phyloP scores from a whole-genome alignment of 768 basidiomycete species.

The Boletellus ananas region DNA sequence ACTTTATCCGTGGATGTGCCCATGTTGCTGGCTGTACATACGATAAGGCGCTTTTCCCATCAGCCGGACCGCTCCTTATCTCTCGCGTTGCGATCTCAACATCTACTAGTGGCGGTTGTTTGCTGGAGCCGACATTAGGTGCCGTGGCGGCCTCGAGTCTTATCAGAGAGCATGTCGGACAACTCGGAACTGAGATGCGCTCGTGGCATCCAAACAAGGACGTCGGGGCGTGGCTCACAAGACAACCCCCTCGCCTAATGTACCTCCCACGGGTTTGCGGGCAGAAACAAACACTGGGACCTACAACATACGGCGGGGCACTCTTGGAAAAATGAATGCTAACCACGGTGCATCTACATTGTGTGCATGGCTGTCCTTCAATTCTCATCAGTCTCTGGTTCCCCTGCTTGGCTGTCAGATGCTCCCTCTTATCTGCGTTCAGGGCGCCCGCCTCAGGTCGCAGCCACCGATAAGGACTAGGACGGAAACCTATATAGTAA shows the following conservation, averaged over 20 bases:
- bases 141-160: neutral
- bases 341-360: too few relatives aligned
- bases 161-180: neutral
- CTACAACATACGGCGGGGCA: too few relatives aligned
- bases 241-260: too few relatives aligned
- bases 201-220: neutral
- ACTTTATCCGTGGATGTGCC: neutral
- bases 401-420: neutral
- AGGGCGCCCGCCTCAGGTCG: neutral
- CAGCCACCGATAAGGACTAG: conserved; percentile 16
- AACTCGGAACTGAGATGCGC: neutral
- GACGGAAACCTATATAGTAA: conserved; percentile 10
- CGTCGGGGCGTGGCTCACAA: neutral
- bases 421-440: conserved; percentile 13
- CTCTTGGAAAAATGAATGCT: too few relatives aligned
- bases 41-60: neutral
- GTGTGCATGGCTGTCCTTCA: too few relatives aligned
- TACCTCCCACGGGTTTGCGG: too few relatives aligned
- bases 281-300: too few relatives aligned
- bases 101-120: neutral
- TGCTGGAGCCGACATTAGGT: neutral
- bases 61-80: conserved; percentile 2
- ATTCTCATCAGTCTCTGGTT: too few relatives aligned
- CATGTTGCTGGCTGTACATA: neutral
- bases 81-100: neutral